phyloP scores from a whole-genome alignment of 202 grass and related monocot genomes.

The Schoenoplectus tabernaemontani region DNA sequence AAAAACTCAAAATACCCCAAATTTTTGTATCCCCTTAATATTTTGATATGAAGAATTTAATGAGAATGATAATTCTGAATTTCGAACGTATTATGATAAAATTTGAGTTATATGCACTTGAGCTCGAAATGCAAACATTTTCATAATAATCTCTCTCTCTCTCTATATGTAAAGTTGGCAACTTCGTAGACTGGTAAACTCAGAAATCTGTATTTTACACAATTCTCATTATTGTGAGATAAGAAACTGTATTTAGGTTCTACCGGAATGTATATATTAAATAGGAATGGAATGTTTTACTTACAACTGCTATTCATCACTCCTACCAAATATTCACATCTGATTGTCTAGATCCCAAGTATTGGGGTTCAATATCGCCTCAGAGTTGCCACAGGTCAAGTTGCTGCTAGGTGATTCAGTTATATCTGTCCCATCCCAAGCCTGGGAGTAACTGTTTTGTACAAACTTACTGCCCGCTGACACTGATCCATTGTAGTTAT shows the following conservation, averaged over 20 bases:
- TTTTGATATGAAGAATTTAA: too few relatives aligned
- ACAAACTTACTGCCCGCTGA: slow-evolving; percentile 1
- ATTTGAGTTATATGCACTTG: too few relatives aligned
- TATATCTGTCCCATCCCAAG: background rate
- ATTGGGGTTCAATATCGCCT: background rate
- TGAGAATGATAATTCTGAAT: too few relatives aligned
- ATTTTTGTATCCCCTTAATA: too few relatives aligned
- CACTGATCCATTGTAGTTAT: background rate
- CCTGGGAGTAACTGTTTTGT: background rate
- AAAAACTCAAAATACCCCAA: too few relatives aligned
- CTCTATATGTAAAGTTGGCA: background rate
- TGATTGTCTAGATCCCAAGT: slow-evolving; percentile 9
- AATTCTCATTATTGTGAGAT: background rate
- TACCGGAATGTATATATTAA: background rate
- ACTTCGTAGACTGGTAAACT: background rate
- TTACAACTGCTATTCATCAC: slow-evolving; percentile 1
- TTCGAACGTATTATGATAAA: too few relatives aligned
- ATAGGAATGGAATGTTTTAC: background rate
- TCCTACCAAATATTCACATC: background rate
- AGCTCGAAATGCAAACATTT: too few relatives aligned
- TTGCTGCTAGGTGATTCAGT: slow-evolving; percentile 6
- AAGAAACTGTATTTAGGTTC: background rate
- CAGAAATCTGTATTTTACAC: background rate
- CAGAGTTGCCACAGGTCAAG: slow-evolving; percentile 2
- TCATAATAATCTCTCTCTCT: too few relatives aligned